Conservation (phyloP, 2,329 filamentous ascomycete species). For the Hypoxylon sp. region DNA sequence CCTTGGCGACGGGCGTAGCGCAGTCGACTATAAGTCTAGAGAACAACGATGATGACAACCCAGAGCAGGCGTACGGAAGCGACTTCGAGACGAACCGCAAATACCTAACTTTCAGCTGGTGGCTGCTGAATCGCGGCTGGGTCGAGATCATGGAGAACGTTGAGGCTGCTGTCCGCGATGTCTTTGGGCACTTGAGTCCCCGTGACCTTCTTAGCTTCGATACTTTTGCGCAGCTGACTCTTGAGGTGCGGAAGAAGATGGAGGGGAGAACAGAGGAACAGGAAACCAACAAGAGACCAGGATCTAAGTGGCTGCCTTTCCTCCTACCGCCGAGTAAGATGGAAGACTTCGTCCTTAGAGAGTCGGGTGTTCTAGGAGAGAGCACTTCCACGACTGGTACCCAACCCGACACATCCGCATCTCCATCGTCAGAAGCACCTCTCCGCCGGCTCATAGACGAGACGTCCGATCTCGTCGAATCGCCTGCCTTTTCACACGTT, state of each 20-base stretch:
- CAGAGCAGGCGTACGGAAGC: slow-evolving; percentile 82
- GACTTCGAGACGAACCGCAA: slow-evolving; percentile 96
- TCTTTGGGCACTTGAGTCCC: slow-evolving; percentile 88
- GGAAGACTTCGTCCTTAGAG: slow-evolving; percentile 83
- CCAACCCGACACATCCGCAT: slow-evolving; percentile 34
- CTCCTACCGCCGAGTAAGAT: slow-evolving; percentile 80
- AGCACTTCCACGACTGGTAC: slow-evolving; percentile 51
- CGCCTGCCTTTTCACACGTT: slow-evolving; percentile 87
- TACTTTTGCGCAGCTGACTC: slow-evolving; percentile 78
- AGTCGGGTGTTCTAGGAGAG: slow-evolving; percentile 78
- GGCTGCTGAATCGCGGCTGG: slow-evolving; percentile 92
- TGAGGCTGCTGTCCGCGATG: slow-evolving; percentile 83
- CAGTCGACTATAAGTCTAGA: slow-evolving; percentile 86
- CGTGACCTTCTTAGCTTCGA: slow-evolving; percentile 87
- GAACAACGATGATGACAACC: slow-evolving; percentile 89
- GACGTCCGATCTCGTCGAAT: slow-evolving; percentile 94
- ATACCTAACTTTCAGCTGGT: slow-evolving; percentile 98
- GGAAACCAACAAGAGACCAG: slow-evolving; percentile 43
- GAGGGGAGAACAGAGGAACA: slow-evolving; percentile 67
- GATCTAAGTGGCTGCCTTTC: slow-evolving; percentile 79
- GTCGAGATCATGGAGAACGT: slow-evolving; percentile 82
- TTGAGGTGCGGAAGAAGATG: slow-evolving; percentile 83
- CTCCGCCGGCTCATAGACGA: slow-evolving; percentile 91
- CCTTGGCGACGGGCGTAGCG: slow-evolving; percentile 78
- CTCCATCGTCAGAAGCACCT: slow-evolving; percentile 52